A percentile compares a stretch with the other conserved stretches of the same genome.
These are phyloP conservation scores for Limnanthes douglasii DNA, from an alignment of 345 rosid genomes.

Conservation along the genomic window DNA sequence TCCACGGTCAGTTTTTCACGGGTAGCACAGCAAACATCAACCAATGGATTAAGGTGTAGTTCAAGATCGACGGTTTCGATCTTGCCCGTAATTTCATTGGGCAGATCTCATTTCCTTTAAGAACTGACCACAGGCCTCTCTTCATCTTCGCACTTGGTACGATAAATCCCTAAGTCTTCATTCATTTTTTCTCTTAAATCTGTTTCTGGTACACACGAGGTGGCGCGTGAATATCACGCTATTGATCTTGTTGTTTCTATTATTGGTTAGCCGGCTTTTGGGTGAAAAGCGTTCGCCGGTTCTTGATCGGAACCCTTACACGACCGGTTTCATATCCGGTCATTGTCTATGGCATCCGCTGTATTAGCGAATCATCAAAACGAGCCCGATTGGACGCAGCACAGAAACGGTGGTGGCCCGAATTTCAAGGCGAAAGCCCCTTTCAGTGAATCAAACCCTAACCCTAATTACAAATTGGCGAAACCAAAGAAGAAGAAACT, in stretches of 20 bases:
- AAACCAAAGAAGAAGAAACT: constrained; percentile 26
- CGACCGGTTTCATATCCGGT: constrained; percentile 5
- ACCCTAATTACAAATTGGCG: constrained; percentile 19
- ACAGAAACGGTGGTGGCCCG: constrained; percentile 16
- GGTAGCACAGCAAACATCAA: constrained; percentile 3
- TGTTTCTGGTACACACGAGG: too few species aligned
- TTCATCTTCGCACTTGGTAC: constrained; percentile 23
- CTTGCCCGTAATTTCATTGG: constrained; percentile 23
- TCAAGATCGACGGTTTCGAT: constrained; percentile 6
- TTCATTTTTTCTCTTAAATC: neutral
- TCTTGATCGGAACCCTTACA: constrained; percentile 7
- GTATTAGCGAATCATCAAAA: constrained; percentile 27
- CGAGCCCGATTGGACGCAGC: constrained; percentile 35
- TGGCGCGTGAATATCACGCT: constrained; percentile 19
- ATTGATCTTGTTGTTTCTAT: too few species aligned
- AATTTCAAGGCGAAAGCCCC: constrained; percentile 45
- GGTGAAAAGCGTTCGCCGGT: constrained; percentile 16
- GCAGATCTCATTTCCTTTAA: constrained; percentile 53
- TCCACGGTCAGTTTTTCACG: constrained; percentile 17
- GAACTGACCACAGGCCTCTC: constrained; percentile 19
- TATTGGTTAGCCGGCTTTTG: constrained; percentile 14
- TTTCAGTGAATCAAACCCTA: constrained; percentile 22
- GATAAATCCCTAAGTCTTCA: constrained; percentile 13
- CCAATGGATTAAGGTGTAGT: constrained; percentile 7
- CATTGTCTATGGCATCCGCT: constrained; percentile 34